These are phyloP conservation scores for Globisporangium canariense DNA, from an alignment of 352 stramenopile genomes.

Conservation along the genomic window DNA sequence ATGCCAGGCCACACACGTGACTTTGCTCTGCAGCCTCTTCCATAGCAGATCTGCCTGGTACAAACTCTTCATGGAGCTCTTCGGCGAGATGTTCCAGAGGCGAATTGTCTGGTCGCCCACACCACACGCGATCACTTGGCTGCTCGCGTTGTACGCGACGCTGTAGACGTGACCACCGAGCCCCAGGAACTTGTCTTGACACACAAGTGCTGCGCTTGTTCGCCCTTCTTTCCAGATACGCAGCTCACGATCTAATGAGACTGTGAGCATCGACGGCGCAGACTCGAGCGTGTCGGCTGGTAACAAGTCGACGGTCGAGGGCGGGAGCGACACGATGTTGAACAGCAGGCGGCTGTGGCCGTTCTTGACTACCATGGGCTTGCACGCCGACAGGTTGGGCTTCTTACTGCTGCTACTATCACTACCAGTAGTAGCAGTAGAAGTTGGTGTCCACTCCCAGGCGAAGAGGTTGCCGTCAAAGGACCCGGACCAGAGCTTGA, in stretches of 20 bases:
- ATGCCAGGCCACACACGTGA: conserved; percentile 68
- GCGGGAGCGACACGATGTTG: conserved; percentile 38
- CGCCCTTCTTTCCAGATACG: conserved; percentile 48
- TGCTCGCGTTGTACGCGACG: conserved; percentile 32
- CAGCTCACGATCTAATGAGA: conserved; percentile 67
- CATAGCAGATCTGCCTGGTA: conserved; percentile 56
- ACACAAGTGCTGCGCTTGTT: conserved; percentile 23
- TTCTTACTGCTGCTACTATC: conserved; percentile 3
- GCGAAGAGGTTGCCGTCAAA: conserved; percentile 62
- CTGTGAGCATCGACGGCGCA: conserved; percentile 38
- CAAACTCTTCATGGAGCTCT: conserved; percentile 15
- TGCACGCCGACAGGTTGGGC: conserved; percentile 20
- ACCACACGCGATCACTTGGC: conserved; percentile 37
- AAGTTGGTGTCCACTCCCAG: conserved; percentile 44
- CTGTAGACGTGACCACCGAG: conserved; percentile 67
- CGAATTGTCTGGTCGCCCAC: conserved; percentile 78
- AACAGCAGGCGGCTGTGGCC: conserved; percentile 67
- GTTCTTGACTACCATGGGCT: conserved; percentile 52
- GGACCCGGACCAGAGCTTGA: conserved; percentile 64
- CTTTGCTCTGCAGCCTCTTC: conserved; percentile 77
- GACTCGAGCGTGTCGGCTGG: neutral
- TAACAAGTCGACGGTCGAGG: neutral
- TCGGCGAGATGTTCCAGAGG: conserved; percentile 40
- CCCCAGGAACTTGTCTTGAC: conserved; percentile 37
- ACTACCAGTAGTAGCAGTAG: conserved; percentile 3